A percentile compares a stretch with the other conserved stretches of the same genome.
phyloP scores from a whole-genome alignment of 305 asterid genomes.

The Ruellia speciosa region DNA sequence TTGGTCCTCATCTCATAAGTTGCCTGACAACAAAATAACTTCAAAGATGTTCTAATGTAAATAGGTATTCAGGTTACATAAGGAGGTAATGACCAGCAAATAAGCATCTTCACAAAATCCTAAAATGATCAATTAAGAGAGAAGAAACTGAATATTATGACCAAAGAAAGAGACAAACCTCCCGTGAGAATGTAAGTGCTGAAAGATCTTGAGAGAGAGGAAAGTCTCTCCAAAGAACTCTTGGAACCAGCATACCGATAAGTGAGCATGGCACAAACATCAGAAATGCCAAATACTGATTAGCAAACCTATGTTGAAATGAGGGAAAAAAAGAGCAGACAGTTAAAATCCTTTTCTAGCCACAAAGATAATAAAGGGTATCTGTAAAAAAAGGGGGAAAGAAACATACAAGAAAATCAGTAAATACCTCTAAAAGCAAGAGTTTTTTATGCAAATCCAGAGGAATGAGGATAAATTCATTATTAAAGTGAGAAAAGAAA shows the following conservation, averaged over 20 bases:
- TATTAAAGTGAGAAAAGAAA: conserved; percentile 5
- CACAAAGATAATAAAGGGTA: conserved; percentile 10
- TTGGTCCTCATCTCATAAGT: no score
- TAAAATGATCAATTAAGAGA: conserved; percentile 14
- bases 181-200: conserved; percentile 39
- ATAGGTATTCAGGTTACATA: conserved; percentile 4
- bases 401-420: neutral
- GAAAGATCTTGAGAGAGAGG: conserved; percentile 62
- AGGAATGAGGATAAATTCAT: conserved; percentile 14
- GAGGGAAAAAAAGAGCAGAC: conserved; percentile 4
- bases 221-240: conserved; percentile 51
- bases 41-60: neutral
- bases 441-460: conserved; percentile 1
- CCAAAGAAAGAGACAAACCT: conserved; percentile 37
- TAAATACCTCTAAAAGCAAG: neutral
- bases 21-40: neutral
- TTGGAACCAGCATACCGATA: conserved; percentile 75
- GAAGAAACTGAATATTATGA: conserved; percentile 4
- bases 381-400: conserved; percentile 2
- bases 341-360: conserved; percentile 13
- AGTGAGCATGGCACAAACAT: conserved; percentile 92
- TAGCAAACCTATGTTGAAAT: conserved; percentile 62
- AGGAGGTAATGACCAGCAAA: neutral
- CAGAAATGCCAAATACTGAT: conserved; percentile 68
- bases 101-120: conserved; percentile 19